Base-by-base conservation (phyloP, 768 basidiomycete genomes). In the Leccinum uliginosum region DNA sequence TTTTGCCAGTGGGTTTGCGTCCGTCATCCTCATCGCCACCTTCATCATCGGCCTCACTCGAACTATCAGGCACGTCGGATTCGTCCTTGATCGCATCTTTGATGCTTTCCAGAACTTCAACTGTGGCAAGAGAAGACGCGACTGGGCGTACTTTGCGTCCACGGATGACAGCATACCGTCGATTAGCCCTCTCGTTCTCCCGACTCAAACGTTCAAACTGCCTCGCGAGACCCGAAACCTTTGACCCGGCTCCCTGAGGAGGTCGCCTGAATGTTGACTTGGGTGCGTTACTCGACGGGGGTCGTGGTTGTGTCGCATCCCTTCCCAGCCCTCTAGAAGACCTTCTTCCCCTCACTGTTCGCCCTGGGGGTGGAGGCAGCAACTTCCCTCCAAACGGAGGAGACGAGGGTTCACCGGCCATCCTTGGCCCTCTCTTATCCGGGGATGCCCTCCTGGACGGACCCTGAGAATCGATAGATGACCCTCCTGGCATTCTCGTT, bases 81-180 rank as follows among this genome's bases (percentile, higher is more conserved):
- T 90, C 84, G 61, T 89, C 92, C 63, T 92, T 91, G 67, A 97
- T 90, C 2, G 91, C 95, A 65, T 97, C 94, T 67, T 89, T 87
- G 65, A 97, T 83, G 65, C 91, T 94, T 53, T 91, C 87, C 24
- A 97, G 79, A 30, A 97, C 82, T 66, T 94, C 86, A 1, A 96
- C 91, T 64, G 86, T 93, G 15, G 92, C 93, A 46, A 86, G 83
- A 15, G 94, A 88, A 24, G 87, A 87, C 19, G 90, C 89, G 14
- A 98, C 92, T 12, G 97, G 96, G 30, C 96, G 87, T 19, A 92
- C 90, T 46, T 89, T 84, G 60, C 85, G 87, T 11, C 89, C 90
- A 35, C 93, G 83, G 65, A 94, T 90, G 53, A 93, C 83, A n/a
- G 86, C 83, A 65, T 96, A 91, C 23, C 89, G 83, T 54, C 86